Base-by-base conservation (phyloP, 768 basidiomycete genomes). In the Boletus sp. region DNA sequence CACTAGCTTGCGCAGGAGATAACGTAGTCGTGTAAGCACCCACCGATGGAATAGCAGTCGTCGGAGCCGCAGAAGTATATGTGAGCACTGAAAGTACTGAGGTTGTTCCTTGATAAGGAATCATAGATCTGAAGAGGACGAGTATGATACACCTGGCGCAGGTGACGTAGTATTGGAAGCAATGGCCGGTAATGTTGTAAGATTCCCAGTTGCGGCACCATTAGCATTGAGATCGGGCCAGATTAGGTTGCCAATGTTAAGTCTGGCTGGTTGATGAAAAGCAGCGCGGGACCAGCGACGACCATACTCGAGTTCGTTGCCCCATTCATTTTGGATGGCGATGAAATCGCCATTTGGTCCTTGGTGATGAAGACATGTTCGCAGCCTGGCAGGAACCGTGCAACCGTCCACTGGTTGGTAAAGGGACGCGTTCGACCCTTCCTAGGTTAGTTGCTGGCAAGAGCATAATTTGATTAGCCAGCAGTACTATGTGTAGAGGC, bases 231-330 rank as follows among this genome's bases (percentile, higher is more conserved):
- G 36, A 39, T 62, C 66, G 44, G 71, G 63, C 55, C 78, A 79
- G 24, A 77, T 76, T 49, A 85, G 69, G 59, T 77, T 67, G 49
- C 76, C 75, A 61, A 90, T 70, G 55, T n/a, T n/a, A 73, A 68
- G 71, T 89, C 79, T 37, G 80, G 75, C 56, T 75, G 60, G 28
- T 79, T 78, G 73, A 90, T 86, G 67, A 88, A 90, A 14, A 80
- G 74, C 54, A 89, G 71, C 2, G 79, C 74, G 7, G 92, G 92
- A 30, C 92, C 91, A 4, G 90, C 90, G 57, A 92, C 74, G 67
- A 87, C 71, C 24, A 18, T 44, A 29, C 18, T 47, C 39, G 56
- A 52, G 29, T 54, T 44, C 60, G 84, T 80, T 71, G 86, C 80
- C 33, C 29, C 20, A 52, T 78, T 74, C 61, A 71, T 73, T n/a